phyloP scores from a whole-genome alignment of 495 filamentous ascomycete species.

The Penicillium canescens region DNA sequence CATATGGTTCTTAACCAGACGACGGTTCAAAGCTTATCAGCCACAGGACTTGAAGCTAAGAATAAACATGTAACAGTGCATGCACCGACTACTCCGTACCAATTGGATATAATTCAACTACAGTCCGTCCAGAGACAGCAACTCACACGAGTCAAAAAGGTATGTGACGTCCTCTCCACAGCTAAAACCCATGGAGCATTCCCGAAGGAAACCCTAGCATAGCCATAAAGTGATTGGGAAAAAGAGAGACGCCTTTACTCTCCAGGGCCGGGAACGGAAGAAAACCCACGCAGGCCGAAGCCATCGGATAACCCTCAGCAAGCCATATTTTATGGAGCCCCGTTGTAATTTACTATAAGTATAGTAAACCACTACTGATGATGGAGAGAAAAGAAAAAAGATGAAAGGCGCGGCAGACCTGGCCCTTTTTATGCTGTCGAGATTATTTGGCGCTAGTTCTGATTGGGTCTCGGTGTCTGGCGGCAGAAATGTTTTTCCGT shows the following conservation, averaged over 20 bases:
- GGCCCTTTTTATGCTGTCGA: slow-evolving; percentile 25
- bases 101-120: too few species aligned
- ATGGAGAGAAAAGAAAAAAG: slow-evolving; percentile 42
- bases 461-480: slow-evolving; percentile 19
- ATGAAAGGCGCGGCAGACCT: slow-evolving; percentile 11
- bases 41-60: too few species aligned
- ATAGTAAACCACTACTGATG: slow-evolving; percentile 57
- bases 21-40: too few species aligned
- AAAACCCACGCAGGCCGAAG: slow-evolving; percentile 45
- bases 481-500: slow-evolving; percentile 5
- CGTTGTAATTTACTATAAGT: slow-evolving; percentile 40
- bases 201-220: slow-evolving; percentile 46
- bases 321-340: slow-evolving; percentile 47
- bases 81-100: too few species aligned
- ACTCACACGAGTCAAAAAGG: slow-evolving; percentile 19
- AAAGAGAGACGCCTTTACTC: slow-evolving; percentile 46
- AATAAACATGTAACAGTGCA: too few species aligned
- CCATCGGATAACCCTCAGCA: slow-evolving; percentile 51
- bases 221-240: slow-evolving; percentile 48
- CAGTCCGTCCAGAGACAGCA: background rate
- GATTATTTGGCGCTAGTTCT: slow-evolving; percentile 23
- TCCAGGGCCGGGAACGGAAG: slow-evolving; percentile 52
- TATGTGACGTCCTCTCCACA: slow-evolving; percentile 50
- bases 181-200: slow-evolving; percentile 49
- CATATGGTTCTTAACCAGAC: too few species aligned